Percentiles rank a stretch among this genome's conserved stretches.
These are phyloP conservation scores for Mycosphaerella arachidis DNA, from an alignment of 2,329 filamentous ascomycete genomes.

Conservation along the genomic window DNA sequence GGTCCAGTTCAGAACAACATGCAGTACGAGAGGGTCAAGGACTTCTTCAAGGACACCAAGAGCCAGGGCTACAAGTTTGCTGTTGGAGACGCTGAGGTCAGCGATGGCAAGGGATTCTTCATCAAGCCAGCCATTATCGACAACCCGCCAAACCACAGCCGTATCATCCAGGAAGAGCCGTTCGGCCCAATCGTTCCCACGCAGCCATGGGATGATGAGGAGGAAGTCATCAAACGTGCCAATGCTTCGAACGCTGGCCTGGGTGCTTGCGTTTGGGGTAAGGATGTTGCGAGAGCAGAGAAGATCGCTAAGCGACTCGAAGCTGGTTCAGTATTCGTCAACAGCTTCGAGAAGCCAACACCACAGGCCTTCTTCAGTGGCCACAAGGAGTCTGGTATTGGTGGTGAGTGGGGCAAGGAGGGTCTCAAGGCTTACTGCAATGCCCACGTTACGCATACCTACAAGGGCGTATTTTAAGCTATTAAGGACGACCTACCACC, in stretches of 20 bases:
- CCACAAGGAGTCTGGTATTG: constrained; percentile 58
- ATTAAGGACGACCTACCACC: no score
- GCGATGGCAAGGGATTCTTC: constrained; percentile 38
- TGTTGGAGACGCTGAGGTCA: constrained; percentile 50
- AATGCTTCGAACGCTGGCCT: constrained; percentile 50
- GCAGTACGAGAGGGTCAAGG: constrained; percentile 50
- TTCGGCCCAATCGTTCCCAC: constrained; percentile 49
- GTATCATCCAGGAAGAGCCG: constrained; percentile 47
- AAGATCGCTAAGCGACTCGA: constrained; percentile 46
- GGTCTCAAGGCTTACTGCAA: constrained; percentile 47
- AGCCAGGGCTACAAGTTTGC: constrained; percentile 48
- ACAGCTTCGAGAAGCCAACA: constrained; percentile 47
- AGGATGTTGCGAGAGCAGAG: constrained; percentile 47
- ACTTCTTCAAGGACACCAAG: constrained; percentile 37
- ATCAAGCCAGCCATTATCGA: constrained; percentile 45
- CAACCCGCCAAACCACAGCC: constrained; percentile 38
- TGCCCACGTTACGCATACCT: constrained; percentile 44
- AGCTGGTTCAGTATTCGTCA: constrained; percentile 55
- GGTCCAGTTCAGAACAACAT: constrained; percentile 58
- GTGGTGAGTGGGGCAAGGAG: constrained; percentile 53
- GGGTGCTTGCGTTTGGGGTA: constrained; percentile 51
- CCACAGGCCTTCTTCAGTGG: constrained; percentile 61
- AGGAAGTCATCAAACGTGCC: constrained; percentile 45
- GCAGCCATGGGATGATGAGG: constrained; percentile 43
- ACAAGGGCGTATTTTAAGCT: constrained; percentile 33